Evolutionary conservation across 2,329 filamentous ascomycete species (phyloP).

Genomic region (Apiospora phragmitis): DNA sequence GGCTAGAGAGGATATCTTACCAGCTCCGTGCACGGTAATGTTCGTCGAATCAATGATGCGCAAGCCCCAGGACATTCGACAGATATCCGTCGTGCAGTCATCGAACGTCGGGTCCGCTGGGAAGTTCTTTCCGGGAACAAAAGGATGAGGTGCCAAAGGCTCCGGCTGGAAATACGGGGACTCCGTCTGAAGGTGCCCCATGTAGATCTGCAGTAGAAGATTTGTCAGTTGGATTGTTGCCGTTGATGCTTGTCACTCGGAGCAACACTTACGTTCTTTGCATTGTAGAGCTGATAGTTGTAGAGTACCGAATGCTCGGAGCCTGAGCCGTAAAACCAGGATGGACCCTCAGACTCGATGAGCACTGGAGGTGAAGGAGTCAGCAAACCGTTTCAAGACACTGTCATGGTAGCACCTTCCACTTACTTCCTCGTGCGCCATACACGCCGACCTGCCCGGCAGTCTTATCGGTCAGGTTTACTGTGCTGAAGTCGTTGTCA

Average conservation of each 20-base stretch:
- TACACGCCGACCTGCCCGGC: slow-evolving; percentile 33
- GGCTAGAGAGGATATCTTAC: background rate
- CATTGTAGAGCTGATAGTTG: slow-evolving; percentile 51
- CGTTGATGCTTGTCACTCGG: no score
- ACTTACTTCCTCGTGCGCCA: slow-evolving; percentile 31
- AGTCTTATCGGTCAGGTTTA: slow-evolving; percentile 25
- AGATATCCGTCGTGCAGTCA: slow-evolving; percentile 14
- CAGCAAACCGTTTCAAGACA: background rate
- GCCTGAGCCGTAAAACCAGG: slow-evolving; percentile 45
- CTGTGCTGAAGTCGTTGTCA: slow-evolving; percentile 48
- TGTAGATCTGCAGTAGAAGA: background rate
- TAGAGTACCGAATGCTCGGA: slow-evolving; percentile 53
- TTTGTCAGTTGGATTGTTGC: background rate
- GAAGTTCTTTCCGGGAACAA: slow-evolving; percentile 12
- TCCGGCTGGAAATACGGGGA: slow-evolving; percentile 48
- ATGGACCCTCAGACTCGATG: slow-evolving; percentile 30
- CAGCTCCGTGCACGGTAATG: slow-evolving; percentile 47
- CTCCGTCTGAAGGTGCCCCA: slow-evolving; percentile 43
- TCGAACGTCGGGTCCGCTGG: background rate
- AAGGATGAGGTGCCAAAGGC: slow-evolving; percentile 43
- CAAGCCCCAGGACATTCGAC: slow-evolving; percentile 48
- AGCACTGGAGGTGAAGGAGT: slow-evolving; percentile 20
- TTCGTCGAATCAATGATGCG: slow-evolving; percentile 49
- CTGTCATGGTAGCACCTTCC: no score
- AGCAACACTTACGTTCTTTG: slow-evolving; percentile 38